phyloP scores from a whole-genome alignment of 2,329 filamentous ascomycete genomes.

The Ophiosphaerella korrae region DNA sequence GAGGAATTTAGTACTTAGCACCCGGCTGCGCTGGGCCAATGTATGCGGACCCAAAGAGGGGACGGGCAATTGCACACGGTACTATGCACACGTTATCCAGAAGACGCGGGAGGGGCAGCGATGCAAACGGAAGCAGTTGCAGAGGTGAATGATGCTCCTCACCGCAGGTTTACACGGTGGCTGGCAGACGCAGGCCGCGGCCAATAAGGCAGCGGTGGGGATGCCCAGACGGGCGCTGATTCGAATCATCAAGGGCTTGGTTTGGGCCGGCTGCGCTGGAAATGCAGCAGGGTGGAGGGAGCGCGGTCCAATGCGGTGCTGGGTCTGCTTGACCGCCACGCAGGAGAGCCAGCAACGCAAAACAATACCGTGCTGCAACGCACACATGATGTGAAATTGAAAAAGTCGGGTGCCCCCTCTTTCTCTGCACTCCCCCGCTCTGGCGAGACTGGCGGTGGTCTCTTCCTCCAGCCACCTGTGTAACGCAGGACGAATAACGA shows the following conservation, averaged over 20 bases:
- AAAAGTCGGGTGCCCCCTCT: not conserved
- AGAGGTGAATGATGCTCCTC: constrained; percentile 25
- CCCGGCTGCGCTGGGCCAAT: constrained; percentile 29
- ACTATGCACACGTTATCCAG: not conserved
- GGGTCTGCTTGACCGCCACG: constrained; percentile 35
- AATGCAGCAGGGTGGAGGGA: constrained; percentile 21
- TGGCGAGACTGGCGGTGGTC: constrained; percentile 21
- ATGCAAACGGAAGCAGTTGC: not conserved
- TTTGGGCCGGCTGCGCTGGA: constrained; percentile 26
- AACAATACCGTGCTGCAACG: constrained; percentile 19
- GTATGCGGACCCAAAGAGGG: constrained; percentile 33
- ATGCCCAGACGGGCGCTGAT: constrained; percentile 20
- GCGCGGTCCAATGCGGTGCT: constrained; percentile 16
- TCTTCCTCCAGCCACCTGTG: constrained; percentile 7
- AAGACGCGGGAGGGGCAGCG: constrained; percentile 2
- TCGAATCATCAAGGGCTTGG: constrained; percentile 16
- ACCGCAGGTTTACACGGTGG: constrained; percentile 32
- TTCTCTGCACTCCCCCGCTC: constrained; percentile 17
- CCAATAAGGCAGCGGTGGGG: constrained; percentile 22
- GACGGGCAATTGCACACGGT: not conserved
- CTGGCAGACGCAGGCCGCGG: constrained; percentile 19
- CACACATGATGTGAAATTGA: constrained; percentile 11
- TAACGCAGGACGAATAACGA: constrained; percentile 13
- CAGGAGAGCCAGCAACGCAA: constrained; percentile 12
- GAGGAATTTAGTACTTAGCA: constrained; percentile 3